These are phyloP conservation scores for Malassezia yamatoensis DNA, from an alignment of 1,284 basidiomycete genomes.

Conservation along the genomic window DNA sequence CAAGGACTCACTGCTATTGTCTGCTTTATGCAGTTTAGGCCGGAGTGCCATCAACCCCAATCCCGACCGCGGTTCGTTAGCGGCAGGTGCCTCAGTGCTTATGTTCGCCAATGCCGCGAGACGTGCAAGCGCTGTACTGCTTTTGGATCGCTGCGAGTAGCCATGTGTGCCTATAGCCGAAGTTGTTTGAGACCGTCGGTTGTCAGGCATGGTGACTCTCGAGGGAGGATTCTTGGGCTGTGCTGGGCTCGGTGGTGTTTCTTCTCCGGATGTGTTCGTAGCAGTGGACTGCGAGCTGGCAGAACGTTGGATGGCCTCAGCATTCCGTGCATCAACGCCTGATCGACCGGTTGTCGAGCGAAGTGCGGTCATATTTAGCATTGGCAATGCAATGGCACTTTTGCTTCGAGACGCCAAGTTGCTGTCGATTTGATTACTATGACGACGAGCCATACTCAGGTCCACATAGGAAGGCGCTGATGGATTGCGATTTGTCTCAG, in stretches of 20 bases:
- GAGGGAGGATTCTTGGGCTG: neutral
- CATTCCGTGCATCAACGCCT: neutral
- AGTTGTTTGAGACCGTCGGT: no score
- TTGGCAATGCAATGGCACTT: constrained; percentile 56
- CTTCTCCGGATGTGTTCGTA: neutral
- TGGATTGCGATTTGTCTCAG: neutral
- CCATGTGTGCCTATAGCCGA: no score
- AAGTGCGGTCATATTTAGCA: constrained; percentile 51
- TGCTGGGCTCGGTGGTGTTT: neutral
- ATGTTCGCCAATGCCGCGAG: constrained; percentile 10
- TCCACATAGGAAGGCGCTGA: neutral
- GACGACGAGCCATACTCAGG: neutral
- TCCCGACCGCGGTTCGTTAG: neutral
- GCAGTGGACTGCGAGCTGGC: neutral
- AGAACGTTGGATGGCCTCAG: neutral
- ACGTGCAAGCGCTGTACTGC: constrained; percentile 7
- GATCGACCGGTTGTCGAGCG: constrained; percentile 44
- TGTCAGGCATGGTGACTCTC: neutral
- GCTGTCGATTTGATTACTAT: constrained; percentile 16
- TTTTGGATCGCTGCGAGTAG: constrained; percentile 2
- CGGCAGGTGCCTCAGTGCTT: neutral
- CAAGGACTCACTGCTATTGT: neutral
- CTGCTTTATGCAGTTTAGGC: neutral
- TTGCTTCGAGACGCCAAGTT: constrained; percentile 55
- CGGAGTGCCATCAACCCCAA: neutral